A percentile compares a stretch with the other conserved stretches of the same genome.
Conservation (phyloP, 164 flowering plant genomes). For the Cinnamomum micranthum region DNA sequence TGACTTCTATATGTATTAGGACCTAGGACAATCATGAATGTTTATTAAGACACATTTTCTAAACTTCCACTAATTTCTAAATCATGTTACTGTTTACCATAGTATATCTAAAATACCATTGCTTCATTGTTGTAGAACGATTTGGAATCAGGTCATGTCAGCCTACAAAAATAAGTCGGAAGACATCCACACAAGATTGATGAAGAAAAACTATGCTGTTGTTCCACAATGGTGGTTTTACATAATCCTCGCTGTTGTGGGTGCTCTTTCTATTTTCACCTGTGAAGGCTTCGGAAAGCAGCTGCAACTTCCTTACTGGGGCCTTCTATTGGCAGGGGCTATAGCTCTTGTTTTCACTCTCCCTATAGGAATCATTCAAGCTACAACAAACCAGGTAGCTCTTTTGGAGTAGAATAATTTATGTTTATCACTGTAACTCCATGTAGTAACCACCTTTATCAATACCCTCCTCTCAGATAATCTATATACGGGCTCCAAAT, state of each 20-base stretch:
- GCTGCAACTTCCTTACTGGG: conserved; percentile 91
- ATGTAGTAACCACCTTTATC: background rate
- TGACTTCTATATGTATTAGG: no score
- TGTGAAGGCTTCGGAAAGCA: conserved; percentile 65
- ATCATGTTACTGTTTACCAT: background rate
- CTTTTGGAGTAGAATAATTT: no score
- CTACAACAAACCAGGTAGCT: conserved; percentile 69
- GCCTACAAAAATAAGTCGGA: conserved; percentile 1
- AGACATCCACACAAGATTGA: conserved; percentile 46
- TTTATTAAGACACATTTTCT: no score
- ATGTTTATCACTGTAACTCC: no score
- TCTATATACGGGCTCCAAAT: no score
- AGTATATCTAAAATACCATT: no score
- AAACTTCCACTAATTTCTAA: no score
- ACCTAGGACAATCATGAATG: no score
- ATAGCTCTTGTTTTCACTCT: conserved; percentile 64
- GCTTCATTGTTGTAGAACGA: conserved; percentile 4
- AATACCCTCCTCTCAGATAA: background rate
- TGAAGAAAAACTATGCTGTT: conserved; percentile 62
- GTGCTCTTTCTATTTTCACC: conserved; percentile 40
- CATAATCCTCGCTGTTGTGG: conserved; percentile 22
- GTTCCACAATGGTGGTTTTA: conserved; percentile 91
- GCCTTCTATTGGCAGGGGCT: conserved; percentile 52
- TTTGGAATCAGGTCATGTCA: conserved; percentile 4
- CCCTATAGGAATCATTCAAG: conserved; percentile 67